Evolutionary conservation across 2,329 filamentous ascomycete species (phyloP).

Genomic region (Tolypocladium tropicale): DNA sequence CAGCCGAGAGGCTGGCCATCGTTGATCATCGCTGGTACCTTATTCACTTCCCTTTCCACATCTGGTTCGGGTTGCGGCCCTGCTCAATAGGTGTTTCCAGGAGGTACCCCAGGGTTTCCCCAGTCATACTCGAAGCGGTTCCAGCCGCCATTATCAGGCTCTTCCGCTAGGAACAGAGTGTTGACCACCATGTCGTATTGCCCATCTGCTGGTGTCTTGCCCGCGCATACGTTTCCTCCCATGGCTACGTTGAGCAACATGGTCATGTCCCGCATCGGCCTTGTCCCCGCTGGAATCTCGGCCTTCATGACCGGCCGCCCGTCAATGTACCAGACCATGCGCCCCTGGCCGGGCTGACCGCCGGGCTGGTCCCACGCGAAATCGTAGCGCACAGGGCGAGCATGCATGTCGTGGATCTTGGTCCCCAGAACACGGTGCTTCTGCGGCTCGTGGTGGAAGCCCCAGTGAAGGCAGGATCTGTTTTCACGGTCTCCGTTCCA

Average conservation of each 20-base stretch:
- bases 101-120: slow-evolving; percentile 15
- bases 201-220: slow-evolving; percentile 39
- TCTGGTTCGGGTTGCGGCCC: neutral
- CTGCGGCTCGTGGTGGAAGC: slow-evolving; percentile 40
- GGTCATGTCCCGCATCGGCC: slow-evolving; percentile 44
- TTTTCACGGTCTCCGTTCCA: slow-evolving; percentile 49
- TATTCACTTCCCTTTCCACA: neutral
- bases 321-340: slow-evolving; percentile 50
- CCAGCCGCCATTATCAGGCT: slow-evolving; percentile 43
- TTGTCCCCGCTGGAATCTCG: slow-evolving; percentile 37
- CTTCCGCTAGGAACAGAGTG: slow-evolving; percentile 39
- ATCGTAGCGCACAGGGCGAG: slow-evolving; percentile 38
- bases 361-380: slow-evolving; percentile 44
- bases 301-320: slow-evolving; percentile 47
- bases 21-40: too few species aligned
- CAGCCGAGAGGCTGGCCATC: neutral
- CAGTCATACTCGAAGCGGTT: slow-evolving; percentile 41
- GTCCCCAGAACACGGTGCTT: slow-evolving; percentile 48
- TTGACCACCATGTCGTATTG: slow-evolving; percentile 47
- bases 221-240: slow-evolving; percentile 48
- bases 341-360: slow-evolving; percentile 30
- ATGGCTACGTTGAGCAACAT: slow-evolving; percentile 52
- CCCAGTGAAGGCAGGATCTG: slow-evolving; percentile 50
- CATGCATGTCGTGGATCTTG: slow-evolving; percentile 35
- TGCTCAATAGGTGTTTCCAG: slow-evolving; percentile 21